Base-by-base conservation (phyloP, 2,329 filamentous ascomycete species). In the Paecilomyces formosus region DNA sequence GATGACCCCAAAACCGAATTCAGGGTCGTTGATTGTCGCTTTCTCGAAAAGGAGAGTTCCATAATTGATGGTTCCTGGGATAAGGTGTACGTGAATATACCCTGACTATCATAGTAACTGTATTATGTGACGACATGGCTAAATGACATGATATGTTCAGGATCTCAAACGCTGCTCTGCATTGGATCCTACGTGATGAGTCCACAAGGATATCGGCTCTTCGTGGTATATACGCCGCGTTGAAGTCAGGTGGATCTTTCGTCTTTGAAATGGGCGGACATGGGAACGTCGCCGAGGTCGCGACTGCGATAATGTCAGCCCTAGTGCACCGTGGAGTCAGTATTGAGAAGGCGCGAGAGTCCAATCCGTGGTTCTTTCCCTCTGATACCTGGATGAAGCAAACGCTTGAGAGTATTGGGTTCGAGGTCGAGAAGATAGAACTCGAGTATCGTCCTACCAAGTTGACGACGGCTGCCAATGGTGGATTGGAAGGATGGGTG, bases 211-310 rank as follows among this genome's bases (percentile, higher is more conserved):
- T 70, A 3, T 65, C 69, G 28, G 82, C 87, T 70, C 85, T 89
- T 65, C 63, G 66, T 7, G 81, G 77, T 45, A 78, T 85, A 2
- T 73, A 80, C 60, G 72, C 72, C 8, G 75, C 81, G 0, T 78
- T 90, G 1, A 78, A 75, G 33, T 80, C 82, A 0, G 80, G 79
- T 11, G 87, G 85, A 1, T 66, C 65, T 0, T 85, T 90, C 59
- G 80, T 82, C 9, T 88, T 90, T 65, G 88, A 90, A 71, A 87
- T 87, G 84, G 87, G 88, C 56, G 87, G 87, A 0, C 79, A 85
- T 55, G 88, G 88, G 21, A 89, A 90, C 70, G 79, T 88, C 0
- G 75, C 78, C 1, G 87, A 89, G 71, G 81, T 88, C 63, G 79
- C 83, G 28, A 76, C 82, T 0, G 83, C 84, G 1, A 73, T 88